These are phyloP conservation scores for Hymenoscyphus salicellus DNA, from an alignment of 2,329 filamentous ascomycete species.

Conservation along the genomic window DNA sequence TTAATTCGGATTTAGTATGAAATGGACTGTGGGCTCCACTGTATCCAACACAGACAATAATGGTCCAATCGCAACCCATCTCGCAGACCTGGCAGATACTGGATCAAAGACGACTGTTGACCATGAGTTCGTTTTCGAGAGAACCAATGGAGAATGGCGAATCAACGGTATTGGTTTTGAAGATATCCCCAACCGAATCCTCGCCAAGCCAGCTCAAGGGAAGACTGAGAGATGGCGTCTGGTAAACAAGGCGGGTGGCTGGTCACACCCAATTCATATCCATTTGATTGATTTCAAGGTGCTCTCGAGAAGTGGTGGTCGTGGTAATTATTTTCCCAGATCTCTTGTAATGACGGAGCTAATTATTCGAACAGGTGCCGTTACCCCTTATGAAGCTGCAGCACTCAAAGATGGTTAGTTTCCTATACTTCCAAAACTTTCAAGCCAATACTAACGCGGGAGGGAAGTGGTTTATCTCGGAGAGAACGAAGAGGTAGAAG, in stretches of 20 bases:
- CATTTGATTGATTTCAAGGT: constrained; percentile 11
- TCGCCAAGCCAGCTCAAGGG: constrained; percentile 47
- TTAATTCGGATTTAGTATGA: constrained; percentile 12
- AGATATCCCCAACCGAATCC: constrained; percentile 47
- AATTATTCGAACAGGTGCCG: neutral
- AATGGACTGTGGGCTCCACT: constrained; percentile 2
- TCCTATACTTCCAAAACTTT: too few species aligned
- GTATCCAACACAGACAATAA: neutral
- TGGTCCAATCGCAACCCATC: constrained; percentile 3
- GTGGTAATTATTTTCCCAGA: neutral
- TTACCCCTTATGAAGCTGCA: constrained; percentile 7
- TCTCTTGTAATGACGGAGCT: too few species aligned
- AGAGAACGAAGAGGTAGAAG: constrained; percentile 45
- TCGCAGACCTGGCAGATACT: constrained; percentile 6
- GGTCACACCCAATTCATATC: constrained; percentile 44
- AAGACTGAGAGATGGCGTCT: constrained; percentile 43
- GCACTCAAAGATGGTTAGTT: constrained; percentile 3
- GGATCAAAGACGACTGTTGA: constrained; percentile 41
- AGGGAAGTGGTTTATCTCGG: neutral
- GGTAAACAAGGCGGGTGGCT: constrained; percentile 21
- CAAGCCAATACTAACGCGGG: too few species aligned
- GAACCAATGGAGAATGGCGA: constrained; percentile 45
- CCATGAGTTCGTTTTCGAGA: constrained; percentile 47
- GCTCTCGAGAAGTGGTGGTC: constrained; percentile 8
- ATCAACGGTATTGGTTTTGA: constrained; percentile 50